Percentiles rank a stretch among this genome's conserved stretches.
These are phyloP conservation scores for Begonia masoniana DNA, from an alignment of 306 rosid species.

Conservation along the genomic window DNA sequence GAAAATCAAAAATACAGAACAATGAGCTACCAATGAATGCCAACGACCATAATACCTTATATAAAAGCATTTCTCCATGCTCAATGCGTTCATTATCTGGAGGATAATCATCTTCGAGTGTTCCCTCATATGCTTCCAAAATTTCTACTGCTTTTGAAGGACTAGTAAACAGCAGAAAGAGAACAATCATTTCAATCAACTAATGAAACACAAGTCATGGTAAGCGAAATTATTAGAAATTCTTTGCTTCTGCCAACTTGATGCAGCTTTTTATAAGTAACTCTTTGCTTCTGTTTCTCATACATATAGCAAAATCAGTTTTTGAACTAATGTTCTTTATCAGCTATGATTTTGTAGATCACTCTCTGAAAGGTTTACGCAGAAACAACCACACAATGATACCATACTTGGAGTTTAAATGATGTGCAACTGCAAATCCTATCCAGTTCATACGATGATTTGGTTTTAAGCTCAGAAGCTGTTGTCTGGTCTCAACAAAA, in stretches of 20 bases:
- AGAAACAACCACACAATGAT: not conserved
- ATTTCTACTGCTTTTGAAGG: conserved; percentile 88
- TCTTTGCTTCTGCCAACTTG: too few species aligned
- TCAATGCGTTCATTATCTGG: conserved; percentile 94
- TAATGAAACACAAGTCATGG: too few species aligned
- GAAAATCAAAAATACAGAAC: too few species aligned
- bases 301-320: too few species aligned
- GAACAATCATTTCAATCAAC: not conserved
- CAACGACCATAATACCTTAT: conserved; percentile 46
- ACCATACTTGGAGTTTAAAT: conserved; percentile 76
- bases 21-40: not conserved
- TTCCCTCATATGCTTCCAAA: conserved; percentile 98
- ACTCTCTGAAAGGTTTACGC: not conserved
- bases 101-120: conserved; percentile 91
- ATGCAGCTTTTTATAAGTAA: too few species aligned
- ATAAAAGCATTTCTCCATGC: conserved; percentile 97
- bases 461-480: conserved; percentile 81
- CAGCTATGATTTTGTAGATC: not conserved
- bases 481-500: conserved; percentile 96
- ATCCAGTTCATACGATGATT: conserved; percentile 99
- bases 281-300: too few species aligned
- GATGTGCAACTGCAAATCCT: conserved; percentile 91
- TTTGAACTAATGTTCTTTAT: too few species aligned
- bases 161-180: conserved; percentile 19
- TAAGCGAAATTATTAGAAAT: too few species aligned